These are phyloP conservation scores for Dothistroma septosporum DNA, from an alignment of 2,329 filamentous ascomycete genomes.

Conservation along the genomic window DNA sequence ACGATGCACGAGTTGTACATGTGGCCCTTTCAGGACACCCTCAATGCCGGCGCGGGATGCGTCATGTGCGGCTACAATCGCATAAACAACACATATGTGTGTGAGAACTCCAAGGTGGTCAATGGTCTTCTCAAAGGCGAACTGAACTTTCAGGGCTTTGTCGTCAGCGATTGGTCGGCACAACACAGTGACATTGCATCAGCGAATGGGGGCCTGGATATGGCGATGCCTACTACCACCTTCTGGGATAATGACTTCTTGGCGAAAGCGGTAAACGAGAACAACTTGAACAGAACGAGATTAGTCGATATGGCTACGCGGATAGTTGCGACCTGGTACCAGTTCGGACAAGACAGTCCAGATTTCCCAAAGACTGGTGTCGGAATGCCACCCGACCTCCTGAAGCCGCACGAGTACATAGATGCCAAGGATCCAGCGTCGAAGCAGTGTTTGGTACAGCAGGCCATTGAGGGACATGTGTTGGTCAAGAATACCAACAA, in stretches of 20 bases:
- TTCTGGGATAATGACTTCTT: constrained; percentile 42
- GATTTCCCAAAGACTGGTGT: constrained; percentile 39
- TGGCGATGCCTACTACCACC: constrained; percentile 58
- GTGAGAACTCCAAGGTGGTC: constrained; percentile 64
- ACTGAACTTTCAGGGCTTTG: constrained; percentile 66
- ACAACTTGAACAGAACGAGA: constrained; percentile 53
- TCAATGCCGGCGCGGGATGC: constrained; percentile 46
- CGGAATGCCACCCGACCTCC: constrained; percentile 51
- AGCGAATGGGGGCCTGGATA: constrained; percentile 61
- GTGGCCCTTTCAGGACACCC: constrained; percentile 51
- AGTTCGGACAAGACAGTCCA: constrained; percentile 50
- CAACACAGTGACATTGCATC: constrained; percentile 58
- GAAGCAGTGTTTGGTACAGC: constrained; percentile 50
- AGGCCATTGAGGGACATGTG: constrained; percentile 60
- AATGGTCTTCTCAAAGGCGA: constrained; percentile 71
- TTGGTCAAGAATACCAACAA: constrained; percentile 59
- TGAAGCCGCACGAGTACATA: constrained; percentile 49
- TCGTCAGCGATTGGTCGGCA: constrained; percentile 67
- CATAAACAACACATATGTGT: constrained; percentile 51
- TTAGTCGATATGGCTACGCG: constrained; percentile 59
- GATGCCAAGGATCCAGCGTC: constrained; percentile 53
- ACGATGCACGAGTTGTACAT: constrained; percentile 67
- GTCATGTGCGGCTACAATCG: constrained; percentile 36
- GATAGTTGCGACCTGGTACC: constrained; percentile 54
- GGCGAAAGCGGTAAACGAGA: constrained; percentile 56